Evolutionary conservation across 805 yeast genomes (phyloP).

Genomic region (Wickerhamia fluorescens): DNA sequence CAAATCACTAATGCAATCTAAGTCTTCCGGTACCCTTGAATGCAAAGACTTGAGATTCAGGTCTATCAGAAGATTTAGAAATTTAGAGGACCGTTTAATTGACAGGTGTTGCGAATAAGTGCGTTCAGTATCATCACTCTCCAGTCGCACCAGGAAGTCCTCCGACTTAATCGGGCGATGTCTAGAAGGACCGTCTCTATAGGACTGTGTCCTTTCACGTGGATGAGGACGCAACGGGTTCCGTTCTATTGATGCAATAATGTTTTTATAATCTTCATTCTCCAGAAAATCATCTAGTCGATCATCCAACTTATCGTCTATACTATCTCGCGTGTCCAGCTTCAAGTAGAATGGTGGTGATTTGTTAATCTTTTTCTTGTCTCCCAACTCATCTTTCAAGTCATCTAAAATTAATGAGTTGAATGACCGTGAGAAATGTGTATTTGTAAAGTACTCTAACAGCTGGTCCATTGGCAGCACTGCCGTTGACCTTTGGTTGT

Average conservation of each 20-base stretch:
- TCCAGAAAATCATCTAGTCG: no score
- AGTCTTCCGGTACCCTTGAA: constrained; percentile 10
- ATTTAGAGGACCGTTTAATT: constrained; percentile 37
- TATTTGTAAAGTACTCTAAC: constrained; percentile 31
- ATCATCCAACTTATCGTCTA: no score
- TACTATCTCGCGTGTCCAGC: constrained; percentile 16
- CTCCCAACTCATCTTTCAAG: constrained; percentile 14
- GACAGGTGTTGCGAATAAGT: constrained; percentile 15
- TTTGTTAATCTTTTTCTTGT: constrained; percentile 23
- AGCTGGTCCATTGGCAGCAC: constrained; percentile 2
- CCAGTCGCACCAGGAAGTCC: no score
- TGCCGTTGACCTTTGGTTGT: neutral
- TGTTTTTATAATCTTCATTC: no score
- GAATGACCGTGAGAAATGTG: constrained; percentile 35
- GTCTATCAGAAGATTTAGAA: constrained; percentile 34
- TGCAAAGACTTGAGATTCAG: constrained; percentile 10
- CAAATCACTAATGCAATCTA: constrained; percentile 17
- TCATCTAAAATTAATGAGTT: constrained; percentile 37
- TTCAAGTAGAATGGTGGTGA: constrained; percentile 38
- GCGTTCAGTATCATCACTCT: constrained; percentile 6
- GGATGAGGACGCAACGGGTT: no score
- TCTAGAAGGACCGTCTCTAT: no score
- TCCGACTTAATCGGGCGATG: no score
- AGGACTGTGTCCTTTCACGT: no score
- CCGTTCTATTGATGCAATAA: no score